Percentiles rank a stretch among this genome's conserved stretches.
These are phyloP conservation scores for Bipolaris gigantea DNA, from an alignment of 2,329 filamentous ascomycete species.

Conservation along the genomic window DNA sequence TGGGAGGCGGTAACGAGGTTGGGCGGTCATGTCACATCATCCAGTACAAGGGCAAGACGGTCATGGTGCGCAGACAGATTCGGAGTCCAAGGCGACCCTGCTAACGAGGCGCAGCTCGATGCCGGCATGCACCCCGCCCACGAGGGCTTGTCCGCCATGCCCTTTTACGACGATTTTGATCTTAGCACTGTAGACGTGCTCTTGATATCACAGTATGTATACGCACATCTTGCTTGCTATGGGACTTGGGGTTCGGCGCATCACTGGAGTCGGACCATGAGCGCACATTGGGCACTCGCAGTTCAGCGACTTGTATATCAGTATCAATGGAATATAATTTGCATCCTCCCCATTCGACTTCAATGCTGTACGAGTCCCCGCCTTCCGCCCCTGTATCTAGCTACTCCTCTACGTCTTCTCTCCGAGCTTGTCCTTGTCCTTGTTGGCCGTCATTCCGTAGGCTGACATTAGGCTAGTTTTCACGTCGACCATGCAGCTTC, in stretches of 20 bases:
- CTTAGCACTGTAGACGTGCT: constrained; percentile 96
- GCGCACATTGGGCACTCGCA: constrained; percentile 22
- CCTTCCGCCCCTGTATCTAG: constrained; percentile 29
- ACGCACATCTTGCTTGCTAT: constrained; percentile 19
- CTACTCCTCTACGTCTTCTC: constrained; percentile 6
- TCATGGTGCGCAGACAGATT: constrained; percentile 71
- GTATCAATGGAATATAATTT: constrained; percentile 48
- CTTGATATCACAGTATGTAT: constrained; percentile 96
- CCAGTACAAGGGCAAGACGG: constrained; percentile 98
- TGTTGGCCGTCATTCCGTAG: constrained; percentile 2
- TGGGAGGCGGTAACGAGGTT: constrained; percentile 96
- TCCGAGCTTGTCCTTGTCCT: neutral
- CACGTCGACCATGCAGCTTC: constrained; percentile 98
- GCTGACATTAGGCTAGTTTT: constrained; percentile 65
- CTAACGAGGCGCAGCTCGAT: constrained; percentile 69
- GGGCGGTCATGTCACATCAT: constrained; percentile 96
- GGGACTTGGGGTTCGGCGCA: constrained; percentile 30
- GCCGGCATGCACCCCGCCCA: constrained; percentile 96
- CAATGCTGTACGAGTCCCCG: constrained; percentile 39
- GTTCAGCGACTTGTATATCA: constrained; percentile 42
- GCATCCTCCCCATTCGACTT: constrained; percentile 39
- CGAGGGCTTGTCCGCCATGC: constrained; percentile 87
- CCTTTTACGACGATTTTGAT: constrained; percentile 98
- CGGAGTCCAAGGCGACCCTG: constrained; percentile 3
- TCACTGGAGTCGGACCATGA: constrained; percentile 38